Evolutionary conservation across 2,329 filamentous ascomycete species (phyloP), one percentile per base, ranked within the genome.

Genomic region (Aspergillus cejpii): DNA sequence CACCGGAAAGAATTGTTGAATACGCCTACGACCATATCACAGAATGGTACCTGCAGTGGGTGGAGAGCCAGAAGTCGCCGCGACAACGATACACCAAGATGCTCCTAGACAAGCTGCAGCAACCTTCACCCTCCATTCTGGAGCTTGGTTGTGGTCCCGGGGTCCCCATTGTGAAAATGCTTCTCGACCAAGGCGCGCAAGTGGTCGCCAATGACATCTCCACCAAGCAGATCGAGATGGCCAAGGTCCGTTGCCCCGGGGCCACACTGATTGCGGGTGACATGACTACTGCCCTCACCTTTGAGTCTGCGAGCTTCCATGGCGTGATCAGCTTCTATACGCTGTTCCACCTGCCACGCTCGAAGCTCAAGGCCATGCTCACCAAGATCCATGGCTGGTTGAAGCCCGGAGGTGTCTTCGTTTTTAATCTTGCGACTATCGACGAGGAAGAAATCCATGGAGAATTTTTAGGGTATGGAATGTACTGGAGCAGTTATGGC

Each of bases 21-120:
- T 34, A 44, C 24, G 37, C 42, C 42, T 44, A 44, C 42, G 42
- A 44, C 37, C 20, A 44, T 31, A 44, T 44, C 17, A 43, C 40
- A 39, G 40, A 47, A 47, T 47, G 45, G 45, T 47, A 47, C 40
- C 40, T 47, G 36, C 39, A 47, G 29, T 47, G 45, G 45, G 45
- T 47, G 5, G 10, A 34, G 3, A 43, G 36, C 45, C 45, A 47
- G 36, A 43, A 47, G 34, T 47, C 45, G 20, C 45, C 45, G 23
- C 45, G 45, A 43, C 27, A 47, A 39, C 24, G 40, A 37, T 47
- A 47, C 45, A 47, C 45, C 34, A 39, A 47, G 36, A 34, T 39
- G 29, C 40, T 47, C 28, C 40, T 47, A 26, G 40, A 41, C 36
- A 43, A 47, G 40, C 39, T 43, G n/a, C n/a, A n/a, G 36, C 45